Base-by-base conservation (phyloP, 2,329 filamentous ascomycete genomes). In the Fusarium pilosicola region DNA sequence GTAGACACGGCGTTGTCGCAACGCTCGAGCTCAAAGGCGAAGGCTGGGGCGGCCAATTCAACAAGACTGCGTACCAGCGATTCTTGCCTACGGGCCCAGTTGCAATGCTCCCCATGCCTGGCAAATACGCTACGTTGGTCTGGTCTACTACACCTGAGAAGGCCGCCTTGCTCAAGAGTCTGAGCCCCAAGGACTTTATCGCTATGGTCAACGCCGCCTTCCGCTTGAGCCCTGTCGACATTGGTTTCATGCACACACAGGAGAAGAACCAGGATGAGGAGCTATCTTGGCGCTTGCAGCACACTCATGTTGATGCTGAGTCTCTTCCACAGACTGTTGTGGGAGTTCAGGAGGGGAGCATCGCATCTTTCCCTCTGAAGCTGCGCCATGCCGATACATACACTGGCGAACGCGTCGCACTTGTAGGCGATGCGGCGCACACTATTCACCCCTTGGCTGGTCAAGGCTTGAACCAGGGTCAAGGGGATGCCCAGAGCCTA, bases 351-450 rank as follows among this genome's bases (percentile, higher is more conserved):
- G 87, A 92, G 60, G 91, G 92, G 75, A 94, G 90, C 24, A 86
- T 97, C 20, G 96, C 96, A 3, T 95, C 94, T 1, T 99, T 99
- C 83, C 96, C 96, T 0, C 88, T 99, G 24, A 94, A 93, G 79
- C 88, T 98, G 85, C 92, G 95, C 34, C 96, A 99, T 81, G 95
- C 96, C n/a, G 94, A 97, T 79, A 94, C 94, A 3, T 99, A 99
- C 80, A 93, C 94, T 46, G 93, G 91, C 44, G 94, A 97, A 78
- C 92, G 96, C n/a, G 87, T 98, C 14, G 96, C 95, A 2, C 89
- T 99, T 3, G 90, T 99, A 41, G 96, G 96, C 69, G 96, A 99
- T 75, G 96, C 96, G 3, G 96, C 96, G 13, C 96, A 99, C 81
- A 97, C 95, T 3, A 91, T 97, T 74, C 96, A 99, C 81, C 96